Evolutionary conservation across 805 yeast species (phyloP).

Genomic region (Yamadazyma kitorensis): DNA sequence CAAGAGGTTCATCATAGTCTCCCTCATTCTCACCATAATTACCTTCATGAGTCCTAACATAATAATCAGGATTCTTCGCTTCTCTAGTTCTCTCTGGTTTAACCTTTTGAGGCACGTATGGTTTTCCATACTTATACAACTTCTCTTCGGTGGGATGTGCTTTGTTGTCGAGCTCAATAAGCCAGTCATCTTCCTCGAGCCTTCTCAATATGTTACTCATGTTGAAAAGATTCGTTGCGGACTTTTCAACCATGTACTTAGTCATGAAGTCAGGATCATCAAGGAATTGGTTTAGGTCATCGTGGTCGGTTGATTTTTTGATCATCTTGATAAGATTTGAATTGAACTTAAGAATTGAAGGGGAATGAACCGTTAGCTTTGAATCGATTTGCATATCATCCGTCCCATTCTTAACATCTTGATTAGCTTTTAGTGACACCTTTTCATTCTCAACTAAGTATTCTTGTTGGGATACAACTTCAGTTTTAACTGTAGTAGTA

Average conservation of each 20-base stretch:
- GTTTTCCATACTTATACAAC: slow-evolving; percentile 16
- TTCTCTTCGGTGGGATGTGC: slow-evolving; percentile 16
- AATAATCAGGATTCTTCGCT: slow-evolving; percentile 14
- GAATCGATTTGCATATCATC: slow-evolving; percentile 1
- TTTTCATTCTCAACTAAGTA: slow-evolving; percentile 16
- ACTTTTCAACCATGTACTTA: slow-evolving; percentile 16
- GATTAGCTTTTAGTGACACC: slow-evolving; percentile 11
- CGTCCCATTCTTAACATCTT: slow-evolving; percentile 3
- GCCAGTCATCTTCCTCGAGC: slow-evolving; percentile 14
- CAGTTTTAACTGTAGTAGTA: slow-evolving; percentile 2
- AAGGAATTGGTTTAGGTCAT: slow-evolving; percentile 14
- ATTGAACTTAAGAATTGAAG: slow-evolving; percentile 28
- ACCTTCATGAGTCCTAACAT: slow-evolving; percentile 23
- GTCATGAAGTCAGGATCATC: slow-evolving; percentile 24
- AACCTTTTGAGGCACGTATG: slow-evolving; percentile 6
- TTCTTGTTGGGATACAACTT: slow-evolving; percentile 1
- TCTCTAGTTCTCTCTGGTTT: slow-evolving; percentile 1
- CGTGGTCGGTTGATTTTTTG: slow-evolving; percentile 18
- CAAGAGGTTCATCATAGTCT: slow-evolving; percentile 10
- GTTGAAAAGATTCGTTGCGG: slow-evolving; percentile 29
- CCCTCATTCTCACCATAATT: slow-evolving; percentile 17
- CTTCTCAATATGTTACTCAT: slow-evolving; percentile 20
- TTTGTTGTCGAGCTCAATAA: slow-evolving; percentile 12
- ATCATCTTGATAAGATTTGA: slow-evolving; percentile 23
- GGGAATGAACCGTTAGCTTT: slow-evolving; percentile 27